Evolutionary conservation across 176 grass and related monocot species (phyloP).

Genomic region (Triticum dicoccoides): DNA sequence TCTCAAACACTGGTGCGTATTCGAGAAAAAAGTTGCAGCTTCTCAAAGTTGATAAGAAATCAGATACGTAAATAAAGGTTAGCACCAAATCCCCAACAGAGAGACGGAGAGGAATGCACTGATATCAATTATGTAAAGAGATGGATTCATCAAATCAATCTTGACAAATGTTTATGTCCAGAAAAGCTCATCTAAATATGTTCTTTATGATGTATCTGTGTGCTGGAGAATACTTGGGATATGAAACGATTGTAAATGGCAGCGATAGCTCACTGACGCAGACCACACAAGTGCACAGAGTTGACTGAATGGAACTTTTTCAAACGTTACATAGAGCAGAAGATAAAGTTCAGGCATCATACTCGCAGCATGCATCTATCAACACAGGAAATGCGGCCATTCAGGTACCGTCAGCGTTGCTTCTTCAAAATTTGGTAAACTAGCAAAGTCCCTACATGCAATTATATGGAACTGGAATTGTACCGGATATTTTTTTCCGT

Average conservation of each 20-base stretch:
- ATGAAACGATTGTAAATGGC: neutral
- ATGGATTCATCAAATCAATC: neutral
- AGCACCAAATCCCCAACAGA: neutral
- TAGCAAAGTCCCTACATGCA: neutral
- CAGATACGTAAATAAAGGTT: neutral
- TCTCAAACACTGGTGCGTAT: neutral
- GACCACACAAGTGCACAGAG: neutral
- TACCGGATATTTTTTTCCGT: neutral
- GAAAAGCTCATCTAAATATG: neutral
- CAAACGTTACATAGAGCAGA: neutral
- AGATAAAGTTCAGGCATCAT: neutral
- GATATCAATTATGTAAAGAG: neutral
- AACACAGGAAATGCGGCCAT: neutral
- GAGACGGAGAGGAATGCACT: neutral
- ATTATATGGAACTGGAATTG: neutral
- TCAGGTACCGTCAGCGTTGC: neutral
- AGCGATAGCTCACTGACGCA: neutral
- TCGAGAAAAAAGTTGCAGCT: neutral
- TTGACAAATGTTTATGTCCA: constrained; percentile 17
- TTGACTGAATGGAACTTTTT: neutral
- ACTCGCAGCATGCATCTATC: neutral
- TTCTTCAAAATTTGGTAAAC: neutral
- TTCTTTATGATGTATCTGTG: neutral
- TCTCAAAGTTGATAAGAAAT: neutral
- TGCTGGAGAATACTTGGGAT: neutral